phyloP scores from a whole-genome alignment of 768 basidiomycete genomes.

The Leucosporidium creatinivorum region DNA sequence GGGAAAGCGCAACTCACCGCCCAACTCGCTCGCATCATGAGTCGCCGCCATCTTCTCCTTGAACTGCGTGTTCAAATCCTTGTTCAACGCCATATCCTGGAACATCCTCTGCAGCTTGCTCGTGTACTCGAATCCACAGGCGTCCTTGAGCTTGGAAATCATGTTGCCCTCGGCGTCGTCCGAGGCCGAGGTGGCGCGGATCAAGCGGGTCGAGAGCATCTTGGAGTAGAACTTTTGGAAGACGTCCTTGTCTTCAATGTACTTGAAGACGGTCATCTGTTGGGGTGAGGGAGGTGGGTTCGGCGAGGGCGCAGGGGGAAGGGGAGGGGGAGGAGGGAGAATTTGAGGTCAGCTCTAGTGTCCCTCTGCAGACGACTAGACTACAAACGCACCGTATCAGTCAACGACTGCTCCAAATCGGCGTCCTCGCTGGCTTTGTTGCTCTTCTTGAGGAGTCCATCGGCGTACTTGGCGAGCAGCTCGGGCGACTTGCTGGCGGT shows the following conservation, averaged over 20 bases:
- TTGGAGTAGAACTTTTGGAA: slow-evolving; percentile 98
- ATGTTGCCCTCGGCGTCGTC: slow-evolving; percentile 96
- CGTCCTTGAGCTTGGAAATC: slow-evolving; percentile 95
- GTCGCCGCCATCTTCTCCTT: slow-evolving; percentile 78
- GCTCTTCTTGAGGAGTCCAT: slow-evolving; percentile 80
- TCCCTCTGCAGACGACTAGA: background rate
- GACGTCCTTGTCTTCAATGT: slow-evolving; percentile 96
- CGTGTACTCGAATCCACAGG: slow-evolving; percentile 93
- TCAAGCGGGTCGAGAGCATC: slow-evolving; percentile 84
- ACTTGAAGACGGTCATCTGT: slow-evolving; percentile 96
- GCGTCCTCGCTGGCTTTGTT: slow-evolving; percentile 92
- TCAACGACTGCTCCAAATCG: slow-evolving; percentile 79
- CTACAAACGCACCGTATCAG: slow-evolving; percentile 64
- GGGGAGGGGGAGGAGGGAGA: background rate
- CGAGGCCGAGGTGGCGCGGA: slow-evolving; percentile 81
- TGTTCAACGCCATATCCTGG: slow-evolving; percentile 90
- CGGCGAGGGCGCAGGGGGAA: background rate
- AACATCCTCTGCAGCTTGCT: slow-evolving; percentile 96
- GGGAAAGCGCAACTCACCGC: slow-evolving; percentile 39
- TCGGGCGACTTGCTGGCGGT: slow-evolving; percentile 79
- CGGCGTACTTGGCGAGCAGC: slow-evolving; percentile 82
- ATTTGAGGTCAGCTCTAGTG: background rate
- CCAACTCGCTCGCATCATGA: slow-evolving; percentile 62
- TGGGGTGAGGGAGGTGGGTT: background rate
- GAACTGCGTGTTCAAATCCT: slow-evolving; percentile 90